phyloP scores from a whole-genome alignment of 202 grass and related monocot species.

The Zoysia matrella region DNA sequence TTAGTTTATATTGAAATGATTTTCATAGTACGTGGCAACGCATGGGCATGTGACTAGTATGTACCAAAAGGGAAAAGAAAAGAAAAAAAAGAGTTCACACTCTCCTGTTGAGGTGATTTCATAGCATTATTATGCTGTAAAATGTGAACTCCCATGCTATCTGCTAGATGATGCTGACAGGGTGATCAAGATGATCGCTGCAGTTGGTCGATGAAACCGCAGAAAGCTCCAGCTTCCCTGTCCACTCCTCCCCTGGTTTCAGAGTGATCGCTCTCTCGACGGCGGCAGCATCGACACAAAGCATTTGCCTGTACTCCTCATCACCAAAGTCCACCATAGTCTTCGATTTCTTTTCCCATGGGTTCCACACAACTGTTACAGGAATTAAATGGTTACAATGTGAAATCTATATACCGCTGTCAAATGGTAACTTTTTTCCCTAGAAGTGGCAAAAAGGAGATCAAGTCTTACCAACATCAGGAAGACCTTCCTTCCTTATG shows the following conservation, averaged over 20 bases:
- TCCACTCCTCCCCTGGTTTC: conserved; percentile 90
- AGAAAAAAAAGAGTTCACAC: neutral
- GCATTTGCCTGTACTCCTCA: conserved; percentile 91
- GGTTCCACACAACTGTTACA: conserved; percentile 82
- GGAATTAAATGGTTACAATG: neutral
- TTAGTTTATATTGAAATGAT: no score
- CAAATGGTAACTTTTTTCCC: neutral
- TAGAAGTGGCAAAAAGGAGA: neutral
- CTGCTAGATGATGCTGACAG: conserved; percentile 40
- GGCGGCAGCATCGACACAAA: conserved; percentile 68
- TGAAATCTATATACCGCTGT: neutral
- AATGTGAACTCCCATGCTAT: conserved; percentile 3
- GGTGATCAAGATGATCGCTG: conserved; percentile 76
- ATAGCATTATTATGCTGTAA: neutral
- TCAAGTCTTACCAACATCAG: conserved; percentile 67
- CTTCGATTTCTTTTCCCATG: conserved; percentile 90
- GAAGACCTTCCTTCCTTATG: conserved; percentile 83
- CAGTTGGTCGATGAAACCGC: conserved; percentile 79
- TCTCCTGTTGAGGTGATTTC: conserved; percentile 9
- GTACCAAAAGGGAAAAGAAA: conserved; percentile 30
- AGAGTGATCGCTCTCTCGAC: conserved; percentile 69
- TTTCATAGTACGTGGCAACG: no score
- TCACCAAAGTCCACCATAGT: conserved; percentile 75
- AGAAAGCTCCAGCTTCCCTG: conserved; percentile 72
- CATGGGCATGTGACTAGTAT: no score